phyloP scores from a whole-genome alignment of 2,329 filamentous ascomycete genomes.

The Neofusicoccum umdonicola region DNA sequence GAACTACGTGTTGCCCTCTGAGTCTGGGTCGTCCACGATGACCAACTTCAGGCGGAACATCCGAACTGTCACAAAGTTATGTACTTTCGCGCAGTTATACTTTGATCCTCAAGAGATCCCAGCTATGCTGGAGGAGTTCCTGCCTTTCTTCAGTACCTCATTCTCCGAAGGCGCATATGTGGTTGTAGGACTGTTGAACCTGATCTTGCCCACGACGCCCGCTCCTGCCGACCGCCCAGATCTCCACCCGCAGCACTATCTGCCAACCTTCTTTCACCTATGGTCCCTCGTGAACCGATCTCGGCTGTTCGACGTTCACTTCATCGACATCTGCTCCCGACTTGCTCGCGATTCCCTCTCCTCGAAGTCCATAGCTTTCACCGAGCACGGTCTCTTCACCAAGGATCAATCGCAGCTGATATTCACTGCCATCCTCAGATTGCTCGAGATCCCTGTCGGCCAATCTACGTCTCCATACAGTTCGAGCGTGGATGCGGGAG shows the following conservation, averaged over 20 bases:
- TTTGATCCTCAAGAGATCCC: slow-evolving; percentile 86
- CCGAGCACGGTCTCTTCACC: slow-evolving; percentile 86
- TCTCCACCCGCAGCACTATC: slow-evolving; percentile 81
- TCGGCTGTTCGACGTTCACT: slow-evolving; percentile 79
- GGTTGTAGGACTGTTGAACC: slow-evolving; percentile 81
- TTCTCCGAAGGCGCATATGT: slow-evolving; percentile 91
- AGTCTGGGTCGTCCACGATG: slow-evolving; percentile 65
- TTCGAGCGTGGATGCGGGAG: slow-evolving; percentile 71
- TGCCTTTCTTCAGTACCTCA: slow-evolving; percentile 78
- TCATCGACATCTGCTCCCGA: slow-evolving; percentile 86
- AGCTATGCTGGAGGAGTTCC: slow-evolving; percentile 58
- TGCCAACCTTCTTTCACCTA: slow-evolving; percentile 93
- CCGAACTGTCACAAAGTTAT: slow-evolving; percentile 80
- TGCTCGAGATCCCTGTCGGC: slow-evolving; percentile 94
- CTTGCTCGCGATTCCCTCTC: slow-evolving; percentile 79
- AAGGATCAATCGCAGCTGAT: slow-evolving; percentile 87
- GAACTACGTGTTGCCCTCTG: slow-evolving; percentile 79
- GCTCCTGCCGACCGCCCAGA: slow-evolving; percentile 68
- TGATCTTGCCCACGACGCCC: slow-evolving; percentile 81
- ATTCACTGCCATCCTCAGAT: slow-evolving; percentile 83
- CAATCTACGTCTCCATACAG: slow-evolving; percentile 94
- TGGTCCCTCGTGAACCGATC: slow-evolving; percentile 94
- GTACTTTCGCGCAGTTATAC: slow-evolving; percentile 85
- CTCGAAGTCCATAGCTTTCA: slow-evolving; percentile 73
- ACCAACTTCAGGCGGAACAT: slow-evolving; percentile 64